Evolutionary conservation across 2,329 filamentous ascomycete species (phyloP), one percentile per base, ranked within the genome.

Genomic region (Fusarium sulawesiense): DNA sequence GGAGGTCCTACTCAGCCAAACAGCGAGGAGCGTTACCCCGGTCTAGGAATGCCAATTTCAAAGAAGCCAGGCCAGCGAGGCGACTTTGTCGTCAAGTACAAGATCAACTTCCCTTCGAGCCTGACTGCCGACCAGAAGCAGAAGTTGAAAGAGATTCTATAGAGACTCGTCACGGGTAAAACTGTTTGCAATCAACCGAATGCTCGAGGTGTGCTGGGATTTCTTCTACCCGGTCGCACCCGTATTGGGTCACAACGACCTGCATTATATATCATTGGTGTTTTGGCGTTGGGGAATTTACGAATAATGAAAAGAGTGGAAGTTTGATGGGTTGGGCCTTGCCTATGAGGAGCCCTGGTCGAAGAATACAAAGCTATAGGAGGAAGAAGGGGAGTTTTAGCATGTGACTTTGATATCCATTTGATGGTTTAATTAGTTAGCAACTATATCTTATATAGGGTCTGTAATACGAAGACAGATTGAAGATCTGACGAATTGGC

Each of bases 11-110:
- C 95, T 9, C 91, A 92, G 61, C 94, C 95, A 0, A 93, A 92
- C 14, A 92, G 90, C 78, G 89, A 89, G 74, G 94, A 98, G 72
- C 85, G 86, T 32, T 99, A 92, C 78, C 96, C 96, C 0, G 87
- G 88, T 7, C 85, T 93, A n/a, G 96, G 96, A 63, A 98, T 99
- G 96, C 94, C 94, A 40, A 90, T 96, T 76, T 93, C 93, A 66
- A 98, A 97, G 87, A 95, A 94, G 78, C 93, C 93, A 0, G 89
- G 84, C 63, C 88, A 94, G 75, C 88, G 95, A 60, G 96, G 96
- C 25, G 93, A 97, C 77, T 93, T 99, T 72, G 83, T 98, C 62
- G 87, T 99, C 64, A 92, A 90, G 64, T 94, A 97, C 76, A 96
- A 96, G 77, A 94, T 99, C 79, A 94, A 93, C 78, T 98, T 97